These are phyloP conservation scores for Acephala macrosclerotiorum DNA, from an alignment of 2,329 filamentous ascomycete species.

Conservation along the genomic window DNA sequence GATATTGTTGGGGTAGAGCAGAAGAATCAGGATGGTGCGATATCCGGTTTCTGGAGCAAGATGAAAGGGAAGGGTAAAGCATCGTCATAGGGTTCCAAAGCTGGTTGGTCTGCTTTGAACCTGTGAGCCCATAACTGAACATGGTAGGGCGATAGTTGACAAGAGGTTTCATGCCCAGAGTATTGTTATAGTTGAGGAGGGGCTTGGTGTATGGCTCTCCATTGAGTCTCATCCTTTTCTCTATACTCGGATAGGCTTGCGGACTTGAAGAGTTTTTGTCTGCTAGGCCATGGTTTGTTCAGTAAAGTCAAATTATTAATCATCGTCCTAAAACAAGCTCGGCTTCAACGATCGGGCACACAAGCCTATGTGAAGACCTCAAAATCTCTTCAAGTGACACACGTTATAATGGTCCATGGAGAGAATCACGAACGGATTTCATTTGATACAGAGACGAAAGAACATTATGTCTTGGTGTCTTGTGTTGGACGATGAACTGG, in stretches of 20 bases:
- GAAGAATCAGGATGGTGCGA: not conserved
- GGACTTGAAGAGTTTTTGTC: not conserved
- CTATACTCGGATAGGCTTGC: not conserved
- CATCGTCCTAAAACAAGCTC: not conserved
- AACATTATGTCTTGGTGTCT: constrained; percentile 3
- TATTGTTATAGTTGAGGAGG: not conserved
- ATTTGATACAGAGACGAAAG: constrained; percentile 8
- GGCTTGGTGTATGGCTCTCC: not conserved
- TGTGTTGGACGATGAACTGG: not conserved
- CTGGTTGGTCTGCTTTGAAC: not conserved
- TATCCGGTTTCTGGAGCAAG: not conserved
- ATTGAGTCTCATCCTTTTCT: not conserved
- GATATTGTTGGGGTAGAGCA: not conserved
- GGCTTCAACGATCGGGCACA: not conserved
- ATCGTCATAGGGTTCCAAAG: not conserved
- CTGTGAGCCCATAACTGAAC: not conserved
- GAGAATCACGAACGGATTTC: constrained; percentile 6
- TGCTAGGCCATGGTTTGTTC: not conserved
- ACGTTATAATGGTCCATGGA: not conserved
- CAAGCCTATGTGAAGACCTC: not conserved
- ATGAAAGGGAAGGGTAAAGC: not conserved
- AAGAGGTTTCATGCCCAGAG: not conserved
- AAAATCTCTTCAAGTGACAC: not conserved
- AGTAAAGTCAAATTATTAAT: not conserved
- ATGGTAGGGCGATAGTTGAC: not conserved